phyloP scores from a whole-genome alignment of 2,329 filamentous ascomycete genomes.

The Chaetomium strumarium region DNA sequence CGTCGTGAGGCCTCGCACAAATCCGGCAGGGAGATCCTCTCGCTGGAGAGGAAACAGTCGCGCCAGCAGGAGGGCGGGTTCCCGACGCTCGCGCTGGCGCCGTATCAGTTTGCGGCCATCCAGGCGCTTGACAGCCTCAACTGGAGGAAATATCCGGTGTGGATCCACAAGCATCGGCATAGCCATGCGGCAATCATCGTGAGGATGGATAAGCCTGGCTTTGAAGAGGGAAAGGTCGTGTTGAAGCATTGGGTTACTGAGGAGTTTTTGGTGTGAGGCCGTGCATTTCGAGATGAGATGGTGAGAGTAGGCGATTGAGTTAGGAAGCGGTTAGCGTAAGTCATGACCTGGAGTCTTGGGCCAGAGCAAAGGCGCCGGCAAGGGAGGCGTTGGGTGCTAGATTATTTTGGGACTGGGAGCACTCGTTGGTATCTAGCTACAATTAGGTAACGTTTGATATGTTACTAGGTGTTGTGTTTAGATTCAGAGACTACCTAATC shows the following conservation, averaged over 20 bases:
- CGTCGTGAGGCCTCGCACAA: constrained; percentile 7
- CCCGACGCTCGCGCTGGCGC: constrained; percentile 71
- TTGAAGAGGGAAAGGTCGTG: constrained; percentile 72
- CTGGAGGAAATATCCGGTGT: constrained; percentile 62
- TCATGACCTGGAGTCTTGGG: too few species aligned
- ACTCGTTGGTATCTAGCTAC: too few species aligned
- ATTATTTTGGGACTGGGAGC: too few species aligned
- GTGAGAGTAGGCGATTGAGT: too few species aligned
- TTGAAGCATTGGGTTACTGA: constrained; percentile 74
- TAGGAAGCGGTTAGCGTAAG: too few species aligned
- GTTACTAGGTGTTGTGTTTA: too few species aligned
- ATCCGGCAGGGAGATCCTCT: constrained; percentile 34
- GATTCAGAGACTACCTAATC: too few species aligned
- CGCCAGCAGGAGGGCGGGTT: constrained; percentile 36
- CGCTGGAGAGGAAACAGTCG: constrained; percentile 38
- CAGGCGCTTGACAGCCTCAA: constrained; percentile 62
- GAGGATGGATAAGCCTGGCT: constrained; percentile 58
- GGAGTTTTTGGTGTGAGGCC: constrained; percentile 51
- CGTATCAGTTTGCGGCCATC: constrained; percentile 81
- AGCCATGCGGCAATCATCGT: constrained; percentile 89
- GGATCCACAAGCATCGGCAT: constrained; percentile 72
- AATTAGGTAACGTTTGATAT: too few species aligned
- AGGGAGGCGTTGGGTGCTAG: too few species aligned
- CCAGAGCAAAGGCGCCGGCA: too few species aligned
- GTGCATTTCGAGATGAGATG: too few species aligned